A percentile compares a stretch with the other conserved stretches of the same genome.
phyloP scores from a whole-genome alignment of 78 protist species.

The Dictyostelium firmibasis region DNA sequence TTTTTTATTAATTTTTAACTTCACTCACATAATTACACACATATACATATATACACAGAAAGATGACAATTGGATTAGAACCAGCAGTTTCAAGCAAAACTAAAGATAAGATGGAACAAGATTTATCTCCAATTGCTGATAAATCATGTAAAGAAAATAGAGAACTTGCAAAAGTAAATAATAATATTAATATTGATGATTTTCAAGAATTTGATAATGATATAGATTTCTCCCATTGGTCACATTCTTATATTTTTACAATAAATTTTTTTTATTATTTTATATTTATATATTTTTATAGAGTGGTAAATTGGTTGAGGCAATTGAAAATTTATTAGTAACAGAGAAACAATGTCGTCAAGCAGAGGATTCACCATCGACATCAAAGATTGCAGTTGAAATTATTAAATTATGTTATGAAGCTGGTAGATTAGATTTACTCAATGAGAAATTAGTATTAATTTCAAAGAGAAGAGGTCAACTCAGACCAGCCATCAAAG shows the following conservation, averaged over 20 bases:
- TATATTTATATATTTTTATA: background rate
- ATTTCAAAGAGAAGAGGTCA: slow-evolving; percentile 86
- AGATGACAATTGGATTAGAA: slow-evolving; percentile 2
- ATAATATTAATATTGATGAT: background rate
- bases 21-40: background rate
- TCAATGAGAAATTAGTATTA: slow-evolving; percentile 67
- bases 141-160: slow-evolving; percentile 28
- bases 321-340: slow-evolving; percentile 76
- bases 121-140: slow-evolving; percentile 46
- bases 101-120: slow-evolving; percentile 53
- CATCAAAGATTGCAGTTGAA: slow-evolving; percentile 71
- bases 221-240: too few relatives aligned
- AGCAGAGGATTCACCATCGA: slow-evolving; percentile 81
- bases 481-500: slow-evolving; percentile 71
- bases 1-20: background rate
- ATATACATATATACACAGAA: background rate
- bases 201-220: background rate
- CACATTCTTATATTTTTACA: too few relatives aligned
- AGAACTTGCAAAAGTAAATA: slow-evolving; percentile 34
- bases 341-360: slow-evolving; percentile 79
- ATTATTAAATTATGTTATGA: slow-evolving; percentile 76
- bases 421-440: slow-evolving; percentile 28
- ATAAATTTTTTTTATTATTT: background rate
- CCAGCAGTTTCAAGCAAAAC: background rate
- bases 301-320: slow-evolving; percentile 46